phyloP scores from a whole-genome alignment of 2,329 filamentous ascomycete genomes.

The Pseudogymnoascus verrucosus region DNA sequence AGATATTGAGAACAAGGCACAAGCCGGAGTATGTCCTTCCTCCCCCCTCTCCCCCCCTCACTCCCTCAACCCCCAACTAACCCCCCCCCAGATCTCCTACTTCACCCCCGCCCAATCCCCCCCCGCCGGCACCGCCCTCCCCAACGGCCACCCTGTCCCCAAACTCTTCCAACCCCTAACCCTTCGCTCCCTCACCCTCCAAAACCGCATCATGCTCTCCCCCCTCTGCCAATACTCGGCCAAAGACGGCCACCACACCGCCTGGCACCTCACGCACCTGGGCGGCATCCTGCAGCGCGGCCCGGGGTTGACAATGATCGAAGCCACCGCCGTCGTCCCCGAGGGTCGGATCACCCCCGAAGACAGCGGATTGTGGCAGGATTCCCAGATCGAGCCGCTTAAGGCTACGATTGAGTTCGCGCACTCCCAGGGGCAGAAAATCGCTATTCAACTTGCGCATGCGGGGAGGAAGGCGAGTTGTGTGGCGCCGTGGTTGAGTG shows the following conservation, averaged over 20 bases:
- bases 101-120: conserved; percentile 41
- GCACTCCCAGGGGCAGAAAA: conserved; percentile 68
- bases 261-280: conserved; percentile 76
- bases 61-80: too few relatives aligned
- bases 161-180: conserved; percentile 37
- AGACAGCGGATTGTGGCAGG: conserved; percentile 74
- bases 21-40: too few relatives aligned
- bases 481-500: conserved; percentile 54
- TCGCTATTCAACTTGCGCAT: conserved; percentile 74
- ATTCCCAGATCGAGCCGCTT: conserved; percentile 69
- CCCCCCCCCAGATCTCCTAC: conserved; percentile 33
- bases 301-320: conserved; percentile 64
- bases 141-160: conserved; percentile 41
- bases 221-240: conserved; percentile 62
- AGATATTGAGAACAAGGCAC: not conserved
- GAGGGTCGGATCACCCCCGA: conserved; percentile 79
- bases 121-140: conserved; percentile 38
- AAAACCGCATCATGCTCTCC: conserved; percentile 57
- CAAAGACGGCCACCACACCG: conserved; percentile 63
- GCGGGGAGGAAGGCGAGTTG: conserved; percentile 64
- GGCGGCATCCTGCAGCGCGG: conserved; percentile 72
- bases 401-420: conserved; percentile 67
- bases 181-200: conserved; percentile 45
- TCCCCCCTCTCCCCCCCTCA: too few relatives aligned
- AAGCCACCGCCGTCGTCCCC: conserved; percentile 67